Evolutionary conservation across 768 basidiomycete genomes (phyloP), one percentile per base, ranked within the genome.

Genomic region (Mycena kentingensis): DNA sequence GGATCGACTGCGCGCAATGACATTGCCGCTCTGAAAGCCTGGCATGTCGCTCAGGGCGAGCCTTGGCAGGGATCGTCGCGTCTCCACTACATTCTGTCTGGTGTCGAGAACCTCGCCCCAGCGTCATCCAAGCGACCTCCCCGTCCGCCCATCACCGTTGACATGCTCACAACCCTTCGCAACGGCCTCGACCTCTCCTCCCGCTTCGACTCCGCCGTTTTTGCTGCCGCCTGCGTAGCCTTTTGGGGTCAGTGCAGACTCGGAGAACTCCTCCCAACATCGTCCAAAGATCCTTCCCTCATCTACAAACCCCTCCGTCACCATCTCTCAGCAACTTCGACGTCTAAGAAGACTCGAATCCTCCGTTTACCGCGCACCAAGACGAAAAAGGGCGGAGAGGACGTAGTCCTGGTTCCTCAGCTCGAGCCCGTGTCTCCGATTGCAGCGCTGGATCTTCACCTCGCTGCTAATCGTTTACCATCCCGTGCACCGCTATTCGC

Each of bases 241-340:
- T 69, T 70, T 49, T 72, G 68, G 65, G 63, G 62, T 1, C 70
- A 70, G 46, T 57, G 61, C 24, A 60, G 67, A 2, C 49, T 72
- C 0, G 71, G 71, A 0, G 70, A 73, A 46, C 41, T 73, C 1
- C 55, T 69, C 13, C 57, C 62, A 2, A 13, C 29, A n/a, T 31
- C 50, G 22, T 13, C n/a, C 32, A 41, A 35, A 21, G 36, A 10
- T 27, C 24, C 28, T 55, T 36, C 53, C 24, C 50, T 21, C 24
- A 53, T 13, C 16, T 29, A 6, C 26, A 29, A 13, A 47, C 51
- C 26, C 60, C 63, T 5, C 31, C 56, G 5, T 32, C 43, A 26
- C 5, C 25, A 4, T 13, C 58, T 26, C 37, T 54, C 15, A 15
- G 22, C 28, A n/a, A 31, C 29, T 7, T 24, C 18, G 12, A 55